A percentile compares a stretch with the other conserved stretches of the same genome.
Evolutionary conservation across 2,329 filamentous ascomycete genomes (phyloP).

Genomic region (Saccharata proteae): DNA sequence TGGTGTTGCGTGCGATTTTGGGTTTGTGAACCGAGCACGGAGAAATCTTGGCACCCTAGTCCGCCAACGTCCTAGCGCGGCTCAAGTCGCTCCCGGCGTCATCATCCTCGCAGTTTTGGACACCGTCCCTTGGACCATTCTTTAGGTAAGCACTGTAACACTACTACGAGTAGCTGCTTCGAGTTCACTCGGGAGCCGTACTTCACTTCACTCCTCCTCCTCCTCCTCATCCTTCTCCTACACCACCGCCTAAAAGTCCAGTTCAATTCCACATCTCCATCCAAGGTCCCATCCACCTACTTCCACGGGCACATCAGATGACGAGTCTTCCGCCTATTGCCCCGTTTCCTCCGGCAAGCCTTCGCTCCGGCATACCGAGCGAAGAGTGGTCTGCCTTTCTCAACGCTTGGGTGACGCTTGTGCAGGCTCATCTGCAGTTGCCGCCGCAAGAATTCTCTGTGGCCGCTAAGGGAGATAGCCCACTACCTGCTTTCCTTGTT

Average conservation of each 20-base stretch:
- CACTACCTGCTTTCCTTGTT: constrained; percentile 50
- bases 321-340: constrained; percentile 59
- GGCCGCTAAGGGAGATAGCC: constrained; percentile 43
- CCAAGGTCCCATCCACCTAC: no score
- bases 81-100: no score
- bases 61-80: constrained; percentile 13
- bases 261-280: not conserved
- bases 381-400: constrained; percentile 69
- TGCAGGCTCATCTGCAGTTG: constrained; percentile 51
- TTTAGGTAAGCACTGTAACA: no score
- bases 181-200: no score
- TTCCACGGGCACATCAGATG: no score
- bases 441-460: constrained; percentile 43
- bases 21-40: constrained; percentile 13
- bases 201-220: not conserved
- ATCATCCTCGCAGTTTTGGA: no score
- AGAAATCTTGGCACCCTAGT: constrained; percentile 29
- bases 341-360: constrained; percentile 57
- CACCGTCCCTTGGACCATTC: no score
- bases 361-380: constrained; percentile 53
- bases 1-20: constrained; percentile 11
- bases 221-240: not conserved
- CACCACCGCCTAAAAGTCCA: no score
- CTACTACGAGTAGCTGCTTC: no score
- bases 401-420: constrained; percentile 61